phyloP scores from a whole-genome alignment of 164 flowering plant species.

The Vitis cinerea region DNA sequence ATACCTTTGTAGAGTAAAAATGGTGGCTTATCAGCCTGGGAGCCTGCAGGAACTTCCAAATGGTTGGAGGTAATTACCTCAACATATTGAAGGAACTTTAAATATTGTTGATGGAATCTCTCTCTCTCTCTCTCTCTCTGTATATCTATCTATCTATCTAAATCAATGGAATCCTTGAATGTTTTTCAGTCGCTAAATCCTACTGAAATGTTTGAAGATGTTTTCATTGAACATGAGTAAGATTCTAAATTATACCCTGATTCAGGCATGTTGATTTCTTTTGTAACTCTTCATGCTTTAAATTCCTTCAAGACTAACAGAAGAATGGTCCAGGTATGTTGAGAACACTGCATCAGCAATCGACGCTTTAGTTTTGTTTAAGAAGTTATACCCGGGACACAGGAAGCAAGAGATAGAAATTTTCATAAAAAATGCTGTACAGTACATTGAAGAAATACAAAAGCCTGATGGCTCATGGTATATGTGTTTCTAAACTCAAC shows the following conservation, averaged over 20 bases:
- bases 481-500: not conserved
- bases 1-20: constrained; percentile 21
- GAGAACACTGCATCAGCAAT: constrained; percentile 45
- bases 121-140: too few relatives aligned
- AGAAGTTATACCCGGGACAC: constrained; percentile 41
- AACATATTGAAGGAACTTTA: not conserved
- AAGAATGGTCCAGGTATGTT: constrained; percentile 10
- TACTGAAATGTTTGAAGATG: constrained; percentile 33
- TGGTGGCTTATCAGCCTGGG: constrained; percentile 48
- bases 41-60: constrained; percentile 32
- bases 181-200: constrained; percentile 34
- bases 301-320: not conserved
- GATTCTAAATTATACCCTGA: not conserved
- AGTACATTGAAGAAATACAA: constrained; percentile 35
- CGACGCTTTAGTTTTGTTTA: constrained; percentile 36
- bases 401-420: constrained; percentile 40
- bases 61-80: constrained; percentile 38
- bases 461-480: constrained; percentile 48
- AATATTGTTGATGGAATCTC: too few relatives aligned
- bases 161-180: not conserved
- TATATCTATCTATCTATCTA: too few relatives aligned
- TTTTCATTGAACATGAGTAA: constrained; percentile 36
- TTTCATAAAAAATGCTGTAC: constrained; percentile 15
- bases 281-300: too few relatives aligned
- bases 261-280: too few relatives aligned